Base-by-base conservation (phyloP, 148 eudicot species). In the Hydrangea macrophylla region DNA sequence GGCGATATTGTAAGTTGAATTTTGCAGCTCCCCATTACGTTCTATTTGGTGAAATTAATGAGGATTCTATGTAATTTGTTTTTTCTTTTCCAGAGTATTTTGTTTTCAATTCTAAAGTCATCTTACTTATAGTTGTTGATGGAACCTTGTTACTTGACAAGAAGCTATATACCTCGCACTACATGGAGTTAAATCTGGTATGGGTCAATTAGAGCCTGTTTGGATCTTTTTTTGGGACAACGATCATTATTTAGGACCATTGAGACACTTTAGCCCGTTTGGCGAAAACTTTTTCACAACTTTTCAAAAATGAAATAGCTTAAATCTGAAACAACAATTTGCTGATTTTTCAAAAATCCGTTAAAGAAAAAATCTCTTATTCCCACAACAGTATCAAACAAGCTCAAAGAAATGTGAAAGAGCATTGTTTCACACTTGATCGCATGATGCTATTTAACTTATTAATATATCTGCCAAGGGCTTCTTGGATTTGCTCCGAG, bases 1-100 rank as follows among this genome's bases (percentile, higher is more conserved):
- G 98, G 98, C 30, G 98, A 93, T 73, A 93, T 93, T 85, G 98
- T 90, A 78, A 70, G 67, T 26, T 24, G 28, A 30, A 15, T 58
- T 23, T 54, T 36, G 24, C 26, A 15, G 7, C 33, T 32, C 55
- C 11, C 58, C 27, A 22, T 13, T 22, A 66, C 31, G 22, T 33
- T 60, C 17, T 66, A 28, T 22, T 20, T 22, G 50, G 13, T 36
- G 13, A 15, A 18, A 22, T 2, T 55, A 40, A 33, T 35, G 22
- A 17, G 7, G n/a, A 35, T 11, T 33, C 39, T 58, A 39, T 20
- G 27, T 25, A 44, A n/a, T 25, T 66, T 10, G 20, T 1, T 9
- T n/a, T n/a, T n/a, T n/a, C n/a, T n/a, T n/a, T n/a, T n/a, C n/a
- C n/a, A n/a, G n/a, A 9, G 44, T 33, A 7, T 55, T 25, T 54